Evolutionary conservation across 495 filamentous ascomycete species (phyloP), one percentile per base, ranked within the genome.

Genomic region (Ascodesmis nigricans): DNA sequence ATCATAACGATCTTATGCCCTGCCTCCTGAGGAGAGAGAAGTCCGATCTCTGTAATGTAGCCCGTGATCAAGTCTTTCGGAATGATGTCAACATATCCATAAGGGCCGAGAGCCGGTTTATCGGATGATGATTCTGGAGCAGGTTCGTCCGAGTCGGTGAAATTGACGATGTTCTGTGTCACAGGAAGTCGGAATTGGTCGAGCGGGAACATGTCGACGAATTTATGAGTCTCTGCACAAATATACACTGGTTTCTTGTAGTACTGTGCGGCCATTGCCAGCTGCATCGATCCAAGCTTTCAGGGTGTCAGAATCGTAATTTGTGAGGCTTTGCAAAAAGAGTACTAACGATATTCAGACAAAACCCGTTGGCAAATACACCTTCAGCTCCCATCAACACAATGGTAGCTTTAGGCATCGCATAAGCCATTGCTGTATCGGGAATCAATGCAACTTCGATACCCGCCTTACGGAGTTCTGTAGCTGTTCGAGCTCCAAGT

Each of bases 221-320:
- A 90, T 55, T 91, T 97, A 59, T 97, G 84, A 44, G 78, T 91
- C 55, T 97, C 87, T 3, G 78, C 78, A 4, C 80, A 81, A 16
- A 91, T 82, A 49, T 82, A 91, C 52, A 95, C 78, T 0, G 76
- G 75, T 49, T 79, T 81, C 4, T 68, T 65, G 38, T 72, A 68
- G 2, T 68, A 66, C 42, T 78, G 80, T 26, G 80, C 78, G 30
- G 92, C 60, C 30, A 78, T 56, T 0, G 79, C 82, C 32, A 95
- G 70, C 58, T 93, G 87, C 42, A 77, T 81, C 4, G 87, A 93
- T 15, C 87, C 87, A 62, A 95, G 66, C 30, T 82, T 60, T 23
- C 33, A 20, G 14, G 8, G 5, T 29, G 29, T 41, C 8, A 39
- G 34, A 9, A 32, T 19, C 18, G 16, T 29, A 20, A 37, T 7